Evolutionary conservation across 352 stramenopile species (phyloP), one percentile per base, ranked within the genome.

Genomic region (Globisporangium apiculatum): DNA sequence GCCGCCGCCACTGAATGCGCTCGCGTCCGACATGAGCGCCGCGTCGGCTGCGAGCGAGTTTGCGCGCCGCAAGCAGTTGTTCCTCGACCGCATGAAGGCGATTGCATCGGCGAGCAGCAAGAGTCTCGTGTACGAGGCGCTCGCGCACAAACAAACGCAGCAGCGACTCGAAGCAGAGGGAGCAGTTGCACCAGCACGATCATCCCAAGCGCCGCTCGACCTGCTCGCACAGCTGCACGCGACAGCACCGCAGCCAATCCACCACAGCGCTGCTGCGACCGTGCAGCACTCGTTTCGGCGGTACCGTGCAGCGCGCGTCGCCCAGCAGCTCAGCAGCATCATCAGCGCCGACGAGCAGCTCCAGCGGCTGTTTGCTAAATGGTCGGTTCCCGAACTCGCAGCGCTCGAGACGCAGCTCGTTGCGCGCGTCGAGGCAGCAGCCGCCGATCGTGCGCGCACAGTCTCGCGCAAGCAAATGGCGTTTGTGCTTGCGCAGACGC

Each of bases 41-140:
- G 37, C 51, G 7, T 57, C 59, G 18, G 66, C 76, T 18, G 38
- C 64, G 31, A 71, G 62, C 9, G 83, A 94, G 53, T 94, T 91
- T 52, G 70, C 87, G 48, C 69, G 75, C 35, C 68, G 83, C 15
- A 91, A 90, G 46, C 68, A 87, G 59, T 58, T 77, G 35, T 94
- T 94, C 50, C 58, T 72, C 47, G 72, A 94, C 36, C 73, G 83
- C 59, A 91, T 91, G 66, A 90, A 91, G 52, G 65, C 73, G 12
- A 86, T 91, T 38, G 79, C 76, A 2, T 75, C 73, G 1, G 57
- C 69, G 4, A 91, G 79, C 51, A 82, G 68, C 48, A 83, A 86
- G 46, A 91, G 79, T 53, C 48, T 88, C 8, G 79, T 94, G 5
- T 88, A 91, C 37, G 82, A 94, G 49, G 66, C 87, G 48, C 48